Conservation (phyloP, 1,284 basidiomycete genomes). For the Meira nashicola region DNA sequence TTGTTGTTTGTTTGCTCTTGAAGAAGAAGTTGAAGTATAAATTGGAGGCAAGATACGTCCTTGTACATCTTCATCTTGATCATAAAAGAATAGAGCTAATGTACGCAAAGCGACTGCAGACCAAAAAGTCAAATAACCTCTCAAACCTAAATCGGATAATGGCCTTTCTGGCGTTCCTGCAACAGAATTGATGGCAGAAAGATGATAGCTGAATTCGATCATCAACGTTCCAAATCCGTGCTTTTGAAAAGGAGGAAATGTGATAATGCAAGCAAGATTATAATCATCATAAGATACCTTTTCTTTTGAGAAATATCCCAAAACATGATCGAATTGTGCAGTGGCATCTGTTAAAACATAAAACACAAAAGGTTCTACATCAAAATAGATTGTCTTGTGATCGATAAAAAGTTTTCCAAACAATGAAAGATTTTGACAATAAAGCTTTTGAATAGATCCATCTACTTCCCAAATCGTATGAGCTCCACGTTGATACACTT, state of each 20-base stretch:
- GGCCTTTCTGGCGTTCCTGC: conserved; percentile 92
- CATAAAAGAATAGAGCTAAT: conserved; percentile 61
- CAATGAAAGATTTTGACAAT: conserved; percentile 88
- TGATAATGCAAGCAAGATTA: conserved; percentile 94
- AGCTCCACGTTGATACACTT: conserved; percentile 83
- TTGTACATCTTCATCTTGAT: conserved; percentile 7
- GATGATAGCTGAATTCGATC: conserved; percentile 98
- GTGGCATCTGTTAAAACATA: conserved; percentile 83
- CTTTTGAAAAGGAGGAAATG: conserved; percentile 85
- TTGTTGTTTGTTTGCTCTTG: not conserved
- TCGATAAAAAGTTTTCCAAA: conserved; percentile 99
- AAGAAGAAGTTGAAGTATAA: not conserved
- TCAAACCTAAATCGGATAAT: conserved; percentile 82
- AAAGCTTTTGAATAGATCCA: conserved; percentile 70
- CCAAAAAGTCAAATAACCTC: conserved; percentile 90
- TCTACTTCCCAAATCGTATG: conserved; percentile 95
- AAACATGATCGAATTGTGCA: conserved; percentile 71
- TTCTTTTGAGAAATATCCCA: conserved; percentile 98
- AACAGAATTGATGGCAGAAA: conserved; percentile 71
- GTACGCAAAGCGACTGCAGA: conserved; percentile 75
- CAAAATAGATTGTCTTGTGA: conserved; percentile 94
- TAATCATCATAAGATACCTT: conserved; percentile 93
- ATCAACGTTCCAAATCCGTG: conserved; percentile 88
- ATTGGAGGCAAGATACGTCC: conserved; percentile 9
- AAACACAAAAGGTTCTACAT: conserved; percentile 68